A percentile compares a stretch with the other conserved stretches of the same genome.
Evolutionary conservation across 768 basidiomycete genomes (phyloP).

Genomic region (Gymnopilus junonius): DNA sequence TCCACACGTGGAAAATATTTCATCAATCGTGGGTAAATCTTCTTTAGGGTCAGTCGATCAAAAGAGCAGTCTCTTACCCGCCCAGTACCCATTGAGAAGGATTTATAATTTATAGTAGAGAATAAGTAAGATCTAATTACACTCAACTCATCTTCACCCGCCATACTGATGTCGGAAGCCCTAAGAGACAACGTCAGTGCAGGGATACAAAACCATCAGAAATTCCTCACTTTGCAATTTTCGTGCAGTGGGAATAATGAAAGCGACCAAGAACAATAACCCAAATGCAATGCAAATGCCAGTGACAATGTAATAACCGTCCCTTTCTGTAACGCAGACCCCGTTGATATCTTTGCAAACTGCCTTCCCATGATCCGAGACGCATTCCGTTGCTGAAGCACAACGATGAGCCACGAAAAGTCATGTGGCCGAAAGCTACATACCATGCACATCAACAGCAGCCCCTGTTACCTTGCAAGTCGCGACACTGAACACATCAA

Average conservation of each 20-base stretch:
- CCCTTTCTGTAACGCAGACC: slow-evolving; percentile 78
- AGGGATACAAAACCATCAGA: not conserved
- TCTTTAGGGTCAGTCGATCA: slow-evolving; percentile 46
- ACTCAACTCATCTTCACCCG: slow-evolving; percentile 52
- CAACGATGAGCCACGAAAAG: not conserved
- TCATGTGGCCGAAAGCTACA: not conserved
- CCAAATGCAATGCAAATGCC: slow-evolving; percentile 80
- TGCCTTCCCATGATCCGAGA: slow-evolving; percentile 88
- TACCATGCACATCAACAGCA: slow-evolving; percentile 57
- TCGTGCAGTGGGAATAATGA: slow-evolving; percentile 83
- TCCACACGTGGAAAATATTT: slow-evolving; percentile 49
- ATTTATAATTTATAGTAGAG: not conserved
- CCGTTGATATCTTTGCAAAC: slow-evolving; percentile 78
- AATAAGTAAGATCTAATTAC: not conserved
- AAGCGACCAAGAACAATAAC: slow-evolving; percentile 70
- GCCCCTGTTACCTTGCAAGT: slow-evolving; percentile 76
- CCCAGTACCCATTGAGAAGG: too few species aligned
- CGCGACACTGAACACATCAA: slow-evolving; percentile 87
- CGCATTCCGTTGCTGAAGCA: slow-evolving; percentile 77
- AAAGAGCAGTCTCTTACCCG: too few species aligned
- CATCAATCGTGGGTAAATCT: slow-evolving; percentile 25
- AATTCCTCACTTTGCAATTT: slow-evolving; percentile 77
- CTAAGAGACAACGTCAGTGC: slow-evolving; percentile 39
- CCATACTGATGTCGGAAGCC: slow-evolving; percentile 73
- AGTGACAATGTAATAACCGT: slow-evolving; percentile 92